These are phyloP conservation scores for Setaria viridis DNA, from an alignment of 202 grass and related monocot genomes.

Conservation along the genomic window DNA sequence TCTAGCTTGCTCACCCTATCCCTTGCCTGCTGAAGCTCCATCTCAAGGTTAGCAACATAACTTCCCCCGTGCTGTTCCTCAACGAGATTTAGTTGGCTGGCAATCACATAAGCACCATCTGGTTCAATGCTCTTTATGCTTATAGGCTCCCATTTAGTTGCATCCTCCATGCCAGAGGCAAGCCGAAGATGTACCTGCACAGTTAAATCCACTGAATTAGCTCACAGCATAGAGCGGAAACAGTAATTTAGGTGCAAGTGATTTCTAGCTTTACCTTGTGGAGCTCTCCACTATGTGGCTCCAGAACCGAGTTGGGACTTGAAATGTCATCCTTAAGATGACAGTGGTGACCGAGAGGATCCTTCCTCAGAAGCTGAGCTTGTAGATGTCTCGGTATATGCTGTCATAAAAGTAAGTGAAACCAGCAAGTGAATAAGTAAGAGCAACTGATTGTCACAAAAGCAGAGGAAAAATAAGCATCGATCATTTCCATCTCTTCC, in stretches of 20 bases:
- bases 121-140: conserved; percentile 53
- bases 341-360: conserved; percentile 43
- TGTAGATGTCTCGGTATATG: conserved; percentile 74
- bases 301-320: conserved; percentile 85
- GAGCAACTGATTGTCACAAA: background rate
- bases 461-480: conserved; percentile 14
- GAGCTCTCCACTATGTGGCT: conserved; percentile 63
- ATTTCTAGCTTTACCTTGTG: conserved; percentile 67
- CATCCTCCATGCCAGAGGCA: conserved; percentile 65
- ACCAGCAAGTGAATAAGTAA: conserved; percentile 37
- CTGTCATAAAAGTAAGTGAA: conserved; percentile 59
- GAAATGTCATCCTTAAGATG: conserved; percentile 61
- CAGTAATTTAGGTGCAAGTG: conserved; percentile 16
- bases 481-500: background rate
- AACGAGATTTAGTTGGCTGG: conserved; percentile 59
- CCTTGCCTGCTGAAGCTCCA: conserved; percentile 71
- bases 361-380: conserved; percentile 68
- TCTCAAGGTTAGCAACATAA: conserved; percentile 64
- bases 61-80: conserved; percentile 56
- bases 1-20: conserved; percentile 66
- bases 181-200: conserved; percentile 53
- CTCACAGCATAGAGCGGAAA: background rate
- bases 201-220: conserved; percentile 41
- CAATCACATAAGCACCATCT: conserved; percentile 61
- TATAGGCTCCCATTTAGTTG: conserved; percentile 77